Evolutionary conservation across 2,329 filamentous ascomycete species (phyloP).

Genomic region (Ophiostoma quercus): DNA sequence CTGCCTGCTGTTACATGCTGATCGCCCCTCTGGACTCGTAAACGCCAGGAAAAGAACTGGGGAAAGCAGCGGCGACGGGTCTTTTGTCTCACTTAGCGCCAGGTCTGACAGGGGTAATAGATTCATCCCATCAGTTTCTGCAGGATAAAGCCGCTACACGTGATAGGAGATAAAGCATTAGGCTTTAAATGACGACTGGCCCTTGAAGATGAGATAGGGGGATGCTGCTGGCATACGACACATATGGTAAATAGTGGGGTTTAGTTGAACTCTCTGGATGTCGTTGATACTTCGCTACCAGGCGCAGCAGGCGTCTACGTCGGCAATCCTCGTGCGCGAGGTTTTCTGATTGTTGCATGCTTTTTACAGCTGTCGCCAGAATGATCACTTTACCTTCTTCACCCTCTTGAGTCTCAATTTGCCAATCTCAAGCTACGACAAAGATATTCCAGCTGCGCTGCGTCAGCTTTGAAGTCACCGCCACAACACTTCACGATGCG

Average conservation of each 20-base stretch:
- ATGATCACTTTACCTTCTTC: background rate
- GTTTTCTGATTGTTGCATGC: background rate
- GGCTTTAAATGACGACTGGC: background rate
- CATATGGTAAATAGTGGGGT: background rate
- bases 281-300: too few species aligned
- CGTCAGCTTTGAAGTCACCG: background rate
- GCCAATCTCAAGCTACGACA: background rate
- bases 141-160: background rate
- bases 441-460: background rate
- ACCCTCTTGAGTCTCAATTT: background rate
- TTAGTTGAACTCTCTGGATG: too few species aligned
- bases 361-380: background rate
- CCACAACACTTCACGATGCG: background rate
- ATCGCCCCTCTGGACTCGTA: background rate
- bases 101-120: background rate
- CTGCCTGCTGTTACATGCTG: background rate
- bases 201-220: constrained; percentile 8
- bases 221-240: background rate
- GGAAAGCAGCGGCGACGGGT: background rate
- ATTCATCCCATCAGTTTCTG: background rate
- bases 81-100: constrained; percentile 11
- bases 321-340: background rate
- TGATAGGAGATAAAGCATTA: background rate
- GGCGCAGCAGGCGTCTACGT: background rate
- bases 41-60: constrained; percentile 7